A percentile compares a stretch with the other conserved stretches of the same genome.
Evolutionary conservation across 2,329 filamentous ascomycete species (phyloP).

Genomic region (Cytospora piceicola): DNA sequence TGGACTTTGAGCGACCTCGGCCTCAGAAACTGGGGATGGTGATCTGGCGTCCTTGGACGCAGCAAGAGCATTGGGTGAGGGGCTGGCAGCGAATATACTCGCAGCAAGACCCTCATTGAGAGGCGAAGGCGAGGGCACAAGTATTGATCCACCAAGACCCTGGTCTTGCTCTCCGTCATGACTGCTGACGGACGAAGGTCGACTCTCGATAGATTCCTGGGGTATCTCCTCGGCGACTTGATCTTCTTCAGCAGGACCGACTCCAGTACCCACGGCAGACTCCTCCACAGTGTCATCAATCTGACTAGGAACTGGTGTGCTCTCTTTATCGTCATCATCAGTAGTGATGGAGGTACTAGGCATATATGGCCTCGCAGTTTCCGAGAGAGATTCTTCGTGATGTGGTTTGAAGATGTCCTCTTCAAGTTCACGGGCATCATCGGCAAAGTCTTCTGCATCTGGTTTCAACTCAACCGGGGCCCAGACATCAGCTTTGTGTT

Average conservation of each 20-base stretch:
- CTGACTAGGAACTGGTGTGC: constrained; percentile 29
- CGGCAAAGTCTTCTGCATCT: constrained; percentile 50
- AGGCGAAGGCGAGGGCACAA: constrained; percentile 32
- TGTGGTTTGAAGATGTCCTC: constrained; percentile 49
- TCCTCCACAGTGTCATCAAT: constrained; percentile 27
- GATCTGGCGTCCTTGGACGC: constrained; percentile 52
- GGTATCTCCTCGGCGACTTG: constrained; percentile 31
- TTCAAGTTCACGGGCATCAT: constrained; percentile 54
- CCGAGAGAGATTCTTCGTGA: constrained; percentile 67
- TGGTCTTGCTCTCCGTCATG: constrained; percentile 7
- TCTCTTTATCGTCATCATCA: constrained; percentile 34
- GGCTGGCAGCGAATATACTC: constrained; percentile 42
- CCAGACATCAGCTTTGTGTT: constrained; percentile 56
- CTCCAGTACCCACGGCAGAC: constrained; percentile 17
- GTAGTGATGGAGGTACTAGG: constrained; percentile 45
- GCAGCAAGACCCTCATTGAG: constrained; percentile 36
- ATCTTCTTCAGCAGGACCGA: constrained; percentile 16
- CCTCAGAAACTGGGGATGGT: constrained; percentile 39
- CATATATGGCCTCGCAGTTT: constrained; percentile 71
- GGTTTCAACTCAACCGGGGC: constrained; percentile 65
- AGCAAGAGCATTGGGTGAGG: constrained; percentile 45
- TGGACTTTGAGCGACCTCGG: constrained; percentile 18
- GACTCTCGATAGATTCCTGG: constrained; percentile 37
- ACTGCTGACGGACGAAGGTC: constrained; percentile 33
- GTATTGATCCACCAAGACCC: constrained; percentile 14